phyloP scores from a whole-genome alignment of 2,329 filamentous ascomycete genomes.

The Pyrenochaeta sp. region DNA sequence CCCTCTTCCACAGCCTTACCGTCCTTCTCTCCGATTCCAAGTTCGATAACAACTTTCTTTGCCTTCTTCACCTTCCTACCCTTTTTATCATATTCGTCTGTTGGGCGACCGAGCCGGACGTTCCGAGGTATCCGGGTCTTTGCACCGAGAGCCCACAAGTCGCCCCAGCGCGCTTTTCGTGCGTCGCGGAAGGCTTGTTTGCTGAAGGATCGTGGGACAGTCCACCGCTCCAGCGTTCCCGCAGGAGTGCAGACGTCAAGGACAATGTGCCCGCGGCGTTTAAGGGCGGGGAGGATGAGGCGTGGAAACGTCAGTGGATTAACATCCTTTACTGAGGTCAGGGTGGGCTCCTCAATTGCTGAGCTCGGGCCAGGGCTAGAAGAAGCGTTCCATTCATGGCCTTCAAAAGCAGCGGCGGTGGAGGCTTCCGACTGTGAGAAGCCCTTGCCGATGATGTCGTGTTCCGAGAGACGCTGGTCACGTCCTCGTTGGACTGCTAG shows the following conservation, averaged over 20 bases:
- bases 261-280: slow-evolving; percentile 86
- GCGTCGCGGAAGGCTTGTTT: slow-evolving; percentile 89
- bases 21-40: slow-evolving; percentile 37
- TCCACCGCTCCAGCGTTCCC: slow-evolving; percentile 91
- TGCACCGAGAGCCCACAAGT: slow-evolving; percentile 93
- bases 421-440: slow-evolving; percentile 63
- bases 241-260: slow-evolving; percentile 90
- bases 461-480: slow-evolving; percentile 57
- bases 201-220: slow-evolving; percentile 81
- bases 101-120: slow-evolving; percentile 65
- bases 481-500: slow-evolving; percentile 82
- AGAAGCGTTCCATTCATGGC: slow-evolving; percentile 62
- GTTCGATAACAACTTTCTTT: slow-evolving; percentile 42
- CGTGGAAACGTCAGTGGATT: slow-evolving; percentile 76
- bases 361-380: slow-evolving; percentile 18
- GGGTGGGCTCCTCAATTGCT: slow-evolving; percentile 38
- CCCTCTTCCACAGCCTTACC: slow-evolving; percentile 32
- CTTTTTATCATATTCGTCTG: slow-evolving; percentile 53
- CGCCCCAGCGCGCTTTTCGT: slow-evolving; percentile 88
- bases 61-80: slow-evolving; percentile 44
- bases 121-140: slow-evolving; percentile 77
- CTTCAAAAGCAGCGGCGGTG: slow-evolving; percentile 73
- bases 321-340: slow-evolving; percentile 38
- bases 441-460: slow-evolving; percentile 43
- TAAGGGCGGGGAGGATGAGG: slow-evolving; percentile 80